These are phyloP conservation scores for Yamadazyma takamatsuzukensis DNA, from an alignment of 805 yeast species.

Conservation along the genomic window DNA sequence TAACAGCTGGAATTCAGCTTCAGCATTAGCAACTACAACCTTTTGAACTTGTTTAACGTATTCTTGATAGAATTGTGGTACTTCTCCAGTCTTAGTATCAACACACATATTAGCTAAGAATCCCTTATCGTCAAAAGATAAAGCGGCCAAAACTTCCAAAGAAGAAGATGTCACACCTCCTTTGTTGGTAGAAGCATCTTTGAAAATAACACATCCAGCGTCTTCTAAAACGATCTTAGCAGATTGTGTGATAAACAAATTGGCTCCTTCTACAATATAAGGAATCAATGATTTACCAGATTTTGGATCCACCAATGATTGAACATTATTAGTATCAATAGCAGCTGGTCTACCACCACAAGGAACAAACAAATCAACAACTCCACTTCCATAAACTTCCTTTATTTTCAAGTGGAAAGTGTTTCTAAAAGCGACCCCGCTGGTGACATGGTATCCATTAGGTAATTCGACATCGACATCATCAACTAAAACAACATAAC, in stretches of 20 bases:
- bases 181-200: slow-evolving; percentile 96
- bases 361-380: slow-evolving; percentile 86
- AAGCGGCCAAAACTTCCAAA: slow-evolving; percentile 89
- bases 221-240: slow-evolving; percentile 84
- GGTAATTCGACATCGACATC: slow-evolving; percentile 79
- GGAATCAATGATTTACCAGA: slow-evolving; percentile 78
- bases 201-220: slow-evolving; percentile 83
- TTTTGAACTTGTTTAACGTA: slow-evolving; percentile 83
- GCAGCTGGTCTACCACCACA: slow-evolving; percentile 99
- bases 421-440: slow-evolving; percentile 89
- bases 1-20: slow-evolving; percentile 78
- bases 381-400: slow-evolving; percentile 56
- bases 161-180: slow-evolving; percentile 99
- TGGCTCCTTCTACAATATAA: slow-evolving; percentile 96
- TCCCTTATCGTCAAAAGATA: slow-evolving; percentile 81
- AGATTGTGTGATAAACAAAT: slow-evolving; percentile 88
- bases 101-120: slow-evolving; percentile 80
- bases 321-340: slow-evolving; percentile 80
- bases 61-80: slow-evolving; percentile 73
- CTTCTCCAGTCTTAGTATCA: slow-evolving; percentile 44
- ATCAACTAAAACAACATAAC: slow-evolving; percentile 82
- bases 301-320: slow-evolving; percentile 62
- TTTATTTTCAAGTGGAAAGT: slow-evolving; percentile 75
- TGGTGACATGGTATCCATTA: slow-evolving; percentile 66
- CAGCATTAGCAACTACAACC: slow-evolving; percentile 73